Conservation (phyloP, 257 asterid genomes). For the Nicotiana paniculata region DNA sequence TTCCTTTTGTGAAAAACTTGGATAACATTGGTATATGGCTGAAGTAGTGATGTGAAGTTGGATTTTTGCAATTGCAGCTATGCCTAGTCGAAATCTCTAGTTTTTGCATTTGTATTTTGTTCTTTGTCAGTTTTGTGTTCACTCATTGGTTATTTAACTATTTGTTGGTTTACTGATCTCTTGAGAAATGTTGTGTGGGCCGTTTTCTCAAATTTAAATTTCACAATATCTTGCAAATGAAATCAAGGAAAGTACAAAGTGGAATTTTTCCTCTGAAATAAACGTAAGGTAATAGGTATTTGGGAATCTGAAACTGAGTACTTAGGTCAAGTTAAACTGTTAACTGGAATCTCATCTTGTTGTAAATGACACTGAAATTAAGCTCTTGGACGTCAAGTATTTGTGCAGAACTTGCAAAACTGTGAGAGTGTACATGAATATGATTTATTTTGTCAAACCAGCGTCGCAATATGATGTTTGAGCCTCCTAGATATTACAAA, state of each 20-base stretch:
- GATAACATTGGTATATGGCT: neutral
- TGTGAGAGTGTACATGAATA: neutral
- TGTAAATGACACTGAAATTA: neutral
- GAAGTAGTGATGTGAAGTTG: neutral
- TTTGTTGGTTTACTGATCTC: too few species aligned
- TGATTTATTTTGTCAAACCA: too few species aligned
- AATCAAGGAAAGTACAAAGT: too few species aligned
- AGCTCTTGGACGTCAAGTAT: neutral
- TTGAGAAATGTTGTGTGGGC: neutral
- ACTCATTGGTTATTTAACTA: neutral
- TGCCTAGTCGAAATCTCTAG: neutral
- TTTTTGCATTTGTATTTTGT: neutral
- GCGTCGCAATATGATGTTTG: neutral
- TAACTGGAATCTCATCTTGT: neutral
- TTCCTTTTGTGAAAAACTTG: too few species aligned
- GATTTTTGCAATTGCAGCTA: neutral
- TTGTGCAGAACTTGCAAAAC: neutral
- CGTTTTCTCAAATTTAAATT: neutral
- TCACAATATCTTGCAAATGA: neutral
- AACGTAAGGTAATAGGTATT: too few species aligned
- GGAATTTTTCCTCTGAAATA: too few species aligned
- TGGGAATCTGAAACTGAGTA: neutral
- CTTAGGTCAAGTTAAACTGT: neutral
- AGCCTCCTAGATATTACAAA: neutral
- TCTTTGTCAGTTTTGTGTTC: neutral